phyloP scores from a whole-genome alignment of 176 grass and related monocot species.

The Olyra latifolia region DNA sequence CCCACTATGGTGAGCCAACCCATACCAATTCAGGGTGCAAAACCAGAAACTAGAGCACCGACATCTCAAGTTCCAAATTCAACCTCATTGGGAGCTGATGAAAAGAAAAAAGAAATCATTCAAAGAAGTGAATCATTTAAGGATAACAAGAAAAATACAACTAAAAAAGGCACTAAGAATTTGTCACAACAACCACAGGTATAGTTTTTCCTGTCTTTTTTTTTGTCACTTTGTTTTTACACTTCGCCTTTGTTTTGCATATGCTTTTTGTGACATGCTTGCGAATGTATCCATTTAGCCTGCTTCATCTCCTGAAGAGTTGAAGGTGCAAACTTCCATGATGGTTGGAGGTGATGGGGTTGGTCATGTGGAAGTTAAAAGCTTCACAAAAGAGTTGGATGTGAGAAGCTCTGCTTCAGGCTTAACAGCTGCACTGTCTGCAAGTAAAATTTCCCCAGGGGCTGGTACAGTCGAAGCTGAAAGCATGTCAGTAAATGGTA shows the following conservation, averaged over 20 bases:
- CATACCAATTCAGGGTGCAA: slow-evolving; percentile 10
- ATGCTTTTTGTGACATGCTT: slow-evolving; percentile 27
- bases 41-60: slow-evolving; percentile 20
- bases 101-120: slow-evolving; percentile 48
- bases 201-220: slow-evolving; percentile 6
- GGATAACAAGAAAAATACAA: slow-evolving; percentile 54
- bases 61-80: slow-evolving; percentile 21
- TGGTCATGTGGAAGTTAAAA: slow-evolving; percentile 33
- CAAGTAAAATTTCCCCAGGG: slow-evolving; percentile 2
- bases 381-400: not conserved
- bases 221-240: not conserved
- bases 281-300: slow-evolving; percentile 48
- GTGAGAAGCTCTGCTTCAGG: slow-evolving; percentile 13
- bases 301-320: slow-evolving; percentile 42
- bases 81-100: slow-evolving; percentile 42
- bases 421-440: not conserved
- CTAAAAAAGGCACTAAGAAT: slow-evolving; percentile 52
- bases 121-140: slow-evolving; percentile 56
- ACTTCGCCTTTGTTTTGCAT: not conserved
- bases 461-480: slow-evolving; percentile 7
- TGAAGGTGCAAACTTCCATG: slow-evolving; percentile 37
- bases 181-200: slow-evolving; percentile 57
- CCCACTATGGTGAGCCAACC: slow-evolving; percentile 22
- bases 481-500: slow-evolving; percentile 35
- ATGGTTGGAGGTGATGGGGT: slow-evolving; percentile 38